A percentile compares a stretch with the other conserved stretches of the same genome.
Evolutionary conservation across 2,329 filamentous ascomycete genomes (phyloP).

Genomic region (Dendrostoma leiphaemia): DNA sequence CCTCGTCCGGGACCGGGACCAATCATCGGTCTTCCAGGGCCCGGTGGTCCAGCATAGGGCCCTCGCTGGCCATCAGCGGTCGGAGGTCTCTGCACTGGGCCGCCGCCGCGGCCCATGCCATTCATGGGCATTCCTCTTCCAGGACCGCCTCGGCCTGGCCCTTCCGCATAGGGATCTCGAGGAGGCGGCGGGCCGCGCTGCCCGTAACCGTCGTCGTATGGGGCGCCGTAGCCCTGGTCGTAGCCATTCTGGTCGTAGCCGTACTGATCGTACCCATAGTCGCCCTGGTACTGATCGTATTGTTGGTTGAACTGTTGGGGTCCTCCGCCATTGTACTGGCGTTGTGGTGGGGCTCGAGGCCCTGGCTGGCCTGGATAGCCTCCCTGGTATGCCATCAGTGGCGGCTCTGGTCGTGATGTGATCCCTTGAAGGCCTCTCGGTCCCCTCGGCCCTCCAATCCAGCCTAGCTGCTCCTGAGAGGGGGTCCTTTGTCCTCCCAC

Average conservation of each 20-base stretch:
- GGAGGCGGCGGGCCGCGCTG: conserved; percentile 40
- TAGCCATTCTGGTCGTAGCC: conserved; percentile 33
- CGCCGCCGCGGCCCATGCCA: conserved; percentile 44
- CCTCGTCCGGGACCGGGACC: conserved; percentile 27
- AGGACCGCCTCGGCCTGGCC: conserved; percentile 35
- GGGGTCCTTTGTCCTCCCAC: not conserved
- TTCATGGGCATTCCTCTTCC: conserved; percentile 40
- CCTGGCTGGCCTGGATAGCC: conserved; percentile 40
- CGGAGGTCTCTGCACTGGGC: conserved; percentile 40
- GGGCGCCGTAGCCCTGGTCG: conserved; percentile 33
- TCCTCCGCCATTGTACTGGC: conserved; percentile 31
- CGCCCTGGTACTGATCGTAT: conserved; percentile 46
- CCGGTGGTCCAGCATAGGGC: conserved; percentile 21
- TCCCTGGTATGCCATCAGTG: conserved; percentile 50
- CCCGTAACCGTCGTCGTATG: conserved; percentile 45
- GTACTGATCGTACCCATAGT: conserved; percentile 44
- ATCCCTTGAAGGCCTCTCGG: not conserved
- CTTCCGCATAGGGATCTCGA: conserved; percentile 44
- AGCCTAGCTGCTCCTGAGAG: not conserved
- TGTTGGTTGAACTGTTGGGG: conserved; percentile 37
- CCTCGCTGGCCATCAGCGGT: conserved; percentile 36
- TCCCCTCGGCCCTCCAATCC: not conserved
- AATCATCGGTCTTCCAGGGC: conserved; percentile 33
- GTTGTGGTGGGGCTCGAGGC: conserved; percentile 38
- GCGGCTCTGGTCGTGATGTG: not conserved